phyloP scores from a whole-genome alignment of 495 filamentous ascomycete species.

The Usnea hakonensis region DNA sequence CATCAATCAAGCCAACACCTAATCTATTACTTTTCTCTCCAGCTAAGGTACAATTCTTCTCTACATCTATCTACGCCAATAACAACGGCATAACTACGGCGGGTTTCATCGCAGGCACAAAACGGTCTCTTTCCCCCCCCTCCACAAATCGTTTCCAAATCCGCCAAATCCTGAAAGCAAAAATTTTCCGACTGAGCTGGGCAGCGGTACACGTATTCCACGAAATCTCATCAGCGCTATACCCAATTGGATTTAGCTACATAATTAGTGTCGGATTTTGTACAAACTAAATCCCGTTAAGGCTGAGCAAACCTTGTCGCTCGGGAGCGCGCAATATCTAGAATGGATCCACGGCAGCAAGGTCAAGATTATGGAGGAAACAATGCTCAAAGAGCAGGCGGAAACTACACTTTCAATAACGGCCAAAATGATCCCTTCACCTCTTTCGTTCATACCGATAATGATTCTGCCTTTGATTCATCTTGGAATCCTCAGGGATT shows the following conservation, averaged over 20 bases:
- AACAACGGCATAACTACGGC: slow-evolving; percentile 19
- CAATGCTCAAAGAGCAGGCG: slow-evolving; percentile 8
- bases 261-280: slow-evolving; percentile 7
- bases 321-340: neutral
- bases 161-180: slow-evolving; percentile 9
- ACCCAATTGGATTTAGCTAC: slow-evolving; percentile 13
- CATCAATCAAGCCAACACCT: slow-evolving; percentile 10
- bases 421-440: slow-evolving; percentile 24
- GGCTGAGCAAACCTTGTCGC: slow-evolving; percentile 10
- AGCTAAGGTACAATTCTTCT: slow-evolving; percentile 8
- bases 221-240: slow-evolving; percentile 8
- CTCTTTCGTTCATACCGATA: slow-evolving; percentile 22
- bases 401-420: slow-evolving; percentile 18
- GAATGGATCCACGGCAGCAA: slow-evolving; percentile 21
- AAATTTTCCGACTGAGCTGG: slow-evolving; percentile 14
- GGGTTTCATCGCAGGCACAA: slow-evolving; percentile 8
- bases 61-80: slow-evolving; percentile 5
- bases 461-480: slow-evolving; percentile 23
- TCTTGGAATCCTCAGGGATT: slow-evolving; percentile 21
- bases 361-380: slow-evolving; percentile 21
- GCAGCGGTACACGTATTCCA: slow-evolving; percentile 10
- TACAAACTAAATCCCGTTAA: slow-evolving; percentile 10
- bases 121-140: too few relatives aligned
- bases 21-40: slow-evolving; percentile 10
- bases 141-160: neutral